Conservation (phyloP, 306 rosid species). For the Castanea crenata region DNA sequence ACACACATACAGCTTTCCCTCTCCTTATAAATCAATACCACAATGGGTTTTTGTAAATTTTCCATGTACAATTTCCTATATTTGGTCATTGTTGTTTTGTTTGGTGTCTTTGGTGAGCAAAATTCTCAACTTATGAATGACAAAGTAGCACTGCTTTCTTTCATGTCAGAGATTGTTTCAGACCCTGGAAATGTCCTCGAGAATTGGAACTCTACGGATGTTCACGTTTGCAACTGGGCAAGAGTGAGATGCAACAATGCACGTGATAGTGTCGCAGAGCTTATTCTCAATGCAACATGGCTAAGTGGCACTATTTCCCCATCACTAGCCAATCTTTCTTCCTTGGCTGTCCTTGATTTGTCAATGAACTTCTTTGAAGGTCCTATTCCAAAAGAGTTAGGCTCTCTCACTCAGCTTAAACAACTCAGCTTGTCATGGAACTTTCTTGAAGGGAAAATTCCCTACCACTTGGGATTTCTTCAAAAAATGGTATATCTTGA, state of each 20-base stretch:
- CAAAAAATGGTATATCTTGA: conserved; percentile 64
- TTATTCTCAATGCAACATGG: conserved; percentile 63
- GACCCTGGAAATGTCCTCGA: conserved; percentile 56
- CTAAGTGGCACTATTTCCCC: conserved; percentile 71
- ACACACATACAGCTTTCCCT: background rate
- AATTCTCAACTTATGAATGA: conserved; percentile 35
- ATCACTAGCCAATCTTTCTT: conserved; percentile 59
- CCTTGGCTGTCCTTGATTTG: conserved; percentile 69
- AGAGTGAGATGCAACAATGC: conserved; percentile 72
- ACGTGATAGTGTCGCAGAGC: conserved; percentile 57
- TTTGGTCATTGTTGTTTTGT: conserved; percentile 21
- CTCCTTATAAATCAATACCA: background rate
- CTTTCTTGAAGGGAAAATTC: conserved; percentile 59
- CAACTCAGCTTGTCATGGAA: conserved; percentile 67
- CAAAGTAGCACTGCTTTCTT: conserved; percentile 56
- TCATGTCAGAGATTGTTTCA: conserved; percentile 63
- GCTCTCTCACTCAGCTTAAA: conserved; percentile 48
- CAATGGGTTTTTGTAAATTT: conserved; percentile 35
- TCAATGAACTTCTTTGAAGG: conserved; percentile 70
- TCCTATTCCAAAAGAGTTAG: conserved; percentile 67
- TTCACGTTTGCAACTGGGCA: conserved; percentile 68
- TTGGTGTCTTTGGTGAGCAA: conserved; percentile 29
- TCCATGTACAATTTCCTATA: conserved; percentile 29
- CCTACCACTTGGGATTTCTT: conserved; percentile 60
- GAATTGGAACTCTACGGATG: conserved; percentile 48